A percentile compares a stretch with the other conserved stretches of the same genome.
These are phyloP conservation scores for Albugo candida DNA, from an alignment of 352 stramenopile genomes.

Conservation along the genomic window DNA sequence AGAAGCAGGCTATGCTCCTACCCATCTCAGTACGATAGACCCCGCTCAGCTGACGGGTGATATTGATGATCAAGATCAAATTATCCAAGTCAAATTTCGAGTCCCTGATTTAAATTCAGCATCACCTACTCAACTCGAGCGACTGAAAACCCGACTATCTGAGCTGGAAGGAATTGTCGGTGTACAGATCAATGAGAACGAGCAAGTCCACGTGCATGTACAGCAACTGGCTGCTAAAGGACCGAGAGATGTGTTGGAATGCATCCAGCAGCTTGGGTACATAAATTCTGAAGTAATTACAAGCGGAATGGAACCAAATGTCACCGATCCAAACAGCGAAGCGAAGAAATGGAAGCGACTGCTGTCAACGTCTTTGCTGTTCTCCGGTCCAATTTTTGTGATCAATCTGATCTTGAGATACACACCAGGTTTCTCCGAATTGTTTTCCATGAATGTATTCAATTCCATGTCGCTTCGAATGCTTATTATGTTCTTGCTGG, in stretches of 20 bases:
- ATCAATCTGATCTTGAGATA: slow-evolving; percentile 79
- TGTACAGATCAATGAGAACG: slow-evolving; percentile 33
- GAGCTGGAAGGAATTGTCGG: slow-evolving; percentile 52
- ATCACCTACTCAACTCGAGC: slow-evolving; percentile 30
- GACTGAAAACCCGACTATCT: slow-evolving; percentile 42
- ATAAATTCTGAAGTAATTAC: slow-evolving; percentile 21
- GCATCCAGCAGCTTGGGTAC: slow-evolving; percentile 45
- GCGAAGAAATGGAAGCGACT: slow-evolving; percentile 55
- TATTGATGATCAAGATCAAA: slow-evolving; percentile 33
- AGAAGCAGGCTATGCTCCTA: slow-evolving; percentile 57
- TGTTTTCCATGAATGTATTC: slow-evolving; percentile 54
- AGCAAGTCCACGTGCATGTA: slow-evolving; percentile 28
- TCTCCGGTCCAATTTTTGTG: slow-evolving; percentile 64
- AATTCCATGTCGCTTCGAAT: slow-evolving; percentile 65
- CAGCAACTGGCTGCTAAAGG: slow-evolving; percentile 58
- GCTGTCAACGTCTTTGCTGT: slow-evolving; percentile 53
- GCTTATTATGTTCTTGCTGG: slow-evolving; percentile 66
- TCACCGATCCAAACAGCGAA: slow-evolving; percentile 22
- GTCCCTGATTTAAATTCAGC: slow-evolving; percentile 34
- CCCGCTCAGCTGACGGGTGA: slow-evolving; percentile 1
- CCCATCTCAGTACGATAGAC: slow-evolving; percentile 57
- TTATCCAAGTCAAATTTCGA: slow-evolving; percentile 59
- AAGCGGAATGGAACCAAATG: slow-evolving; percentile 11
- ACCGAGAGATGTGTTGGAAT: slow-evolving; percentile 47
- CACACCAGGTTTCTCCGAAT: slow-evolving; percentile 34